Evolutionary conservation across 257 asterid genomes (phyloP), one percentile per base, ranked within the genome.

Genomic region (Echium plantagineum): DNA sequence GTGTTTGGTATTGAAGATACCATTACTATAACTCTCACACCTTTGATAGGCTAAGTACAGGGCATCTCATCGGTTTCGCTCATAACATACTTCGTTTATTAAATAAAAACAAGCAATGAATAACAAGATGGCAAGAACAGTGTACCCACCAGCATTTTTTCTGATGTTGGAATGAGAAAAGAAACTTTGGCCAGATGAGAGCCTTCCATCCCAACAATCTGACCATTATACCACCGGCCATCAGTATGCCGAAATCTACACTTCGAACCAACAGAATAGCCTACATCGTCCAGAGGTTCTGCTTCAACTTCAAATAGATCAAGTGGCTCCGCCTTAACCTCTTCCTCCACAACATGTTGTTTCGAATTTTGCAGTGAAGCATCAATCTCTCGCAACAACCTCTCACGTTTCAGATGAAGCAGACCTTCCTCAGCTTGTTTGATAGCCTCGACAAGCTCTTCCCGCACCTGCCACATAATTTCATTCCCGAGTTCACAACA

Each of bases 201-300:
- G 63, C 81, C 90, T 73, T 84, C 94, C 76, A 81, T 52, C 49
- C 80, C 85, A 71, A 91, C 74, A 66, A 91, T 60, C 58, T 77
- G 72, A 63, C 98, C 97, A 60, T 84, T 73, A 72, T 91, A 91
- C 95, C 98, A 91, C 64, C 94, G 79, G 48, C 97, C 98, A 75
- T 91, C 85, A 47, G 81, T 84, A 66, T 75, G 77, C 18, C 97
- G 94, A 64, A 91, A 91, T 70, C 95, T 84, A 80, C 98, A 91
- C 74, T 84, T 91, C 26, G 98, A 88, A 62, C 98, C 98, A 51
- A 75, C 17, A 21, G 85, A 68, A 66, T 77, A 83, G 63, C 78
- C 62, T 59, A 72, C 71, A 70, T 81, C 89, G 70, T 57, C 89
- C 55, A 77, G 68, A 5, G 81, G 74, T 58, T 87, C 89, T 13